phyloP scores from a whole-genome alignment of 2,329 filamentous ascomycete genomes.

The Graphilbum fragrans region DNA sequence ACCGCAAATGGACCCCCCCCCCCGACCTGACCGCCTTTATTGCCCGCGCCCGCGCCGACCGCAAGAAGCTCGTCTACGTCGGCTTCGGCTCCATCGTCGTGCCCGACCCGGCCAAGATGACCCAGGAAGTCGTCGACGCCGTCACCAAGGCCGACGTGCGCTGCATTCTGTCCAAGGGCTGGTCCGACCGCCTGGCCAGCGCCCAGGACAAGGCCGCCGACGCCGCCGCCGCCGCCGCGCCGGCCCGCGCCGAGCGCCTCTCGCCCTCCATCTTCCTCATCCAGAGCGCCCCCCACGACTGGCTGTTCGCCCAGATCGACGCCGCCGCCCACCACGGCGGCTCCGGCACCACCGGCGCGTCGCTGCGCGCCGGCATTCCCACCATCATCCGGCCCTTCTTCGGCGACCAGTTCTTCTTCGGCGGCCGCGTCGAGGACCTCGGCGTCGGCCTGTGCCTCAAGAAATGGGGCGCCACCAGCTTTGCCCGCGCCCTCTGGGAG shows the following conservation, averaged over 20 bases:
- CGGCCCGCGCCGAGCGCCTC: conserved; percentile 36
- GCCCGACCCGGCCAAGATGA: conserved; percentile 76
- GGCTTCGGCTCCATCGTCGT: conserved; percentile 96
- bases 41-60: conserved; percentile 62
- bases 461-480: conserved; percentile 76
- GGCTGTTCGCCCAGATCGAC: conserved; percentile 89
- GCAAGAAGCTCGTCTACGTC: conserved; percentile 90
- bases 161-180: conserved; percentile 91
- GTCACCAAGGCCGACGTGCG: conserved; percentile 85
- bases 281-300: conserved; percentile 86
- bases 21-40: conserved; percentile 72
- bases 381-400: conserved; percentile 97
- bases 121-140: conserved; percentile 83
- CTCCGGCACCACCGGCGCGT: conserved; percentile 88
- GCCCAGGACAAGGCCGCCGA: conserved; percentile 11
- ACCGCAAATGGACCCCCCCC: conserved; percentile 55
- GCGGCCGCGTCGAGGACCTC: conserved; percentile 76
- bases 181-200: conserved; percentile 61
- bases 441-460: conserved; percentile 84
- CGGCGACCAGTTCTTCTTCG: conserved; percentile 96
- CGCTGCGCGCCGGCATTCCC: conserved; percentile 77
- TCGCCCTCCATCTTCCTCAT: conserved; percentile 79
- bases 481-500: conserved; percentile 81
- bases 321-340: conserved; percentile 92
- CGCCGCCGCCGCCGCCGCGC: background rate